A percentile compares a stretch with the other conserved stretches of the same genome.
phyloP scores from a whole-genome alignment of 2,329 filamentous ascomycete genomes.

The Fusarium sp. region DNA sequence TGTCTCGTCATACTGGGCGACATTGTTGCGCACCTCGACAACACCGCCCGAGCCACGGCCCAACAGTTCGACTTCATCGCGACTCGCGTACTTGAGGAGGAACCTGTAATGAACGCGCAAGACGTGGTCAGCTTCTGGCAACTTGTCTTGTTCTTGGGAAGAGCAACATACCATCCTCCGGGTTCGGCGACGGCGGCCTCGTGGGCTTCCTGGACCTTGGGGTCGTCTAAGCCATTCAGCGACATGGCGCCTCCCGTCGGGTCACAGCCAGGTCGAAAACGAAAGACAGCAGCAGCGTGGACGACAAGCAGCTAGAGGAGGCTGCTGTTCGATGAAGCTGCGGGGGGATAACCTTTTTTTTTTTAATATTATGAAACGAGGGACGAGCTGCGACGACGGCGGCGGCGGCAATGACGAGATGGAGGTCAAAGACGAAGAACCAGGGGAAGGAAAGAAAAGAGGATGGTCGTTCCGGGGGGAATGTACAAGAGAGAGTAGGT shows the following conservation, averaged over 20 bases:
- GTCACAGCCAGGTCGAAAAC: slow-evolving; percentile 24
- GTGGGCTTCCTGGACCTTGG: slow-evolving; percentile 85
- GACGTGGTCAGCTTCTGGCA: slow-evolving; percentile 2
- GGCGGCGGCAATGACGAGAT: slow-evolving; percentile 2
- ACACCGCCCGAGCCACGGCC: slow-evolving; percentile 84
- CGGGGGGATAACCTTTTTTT: slow-evolving; percentile 2
- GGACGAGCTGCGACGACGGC: slow-evolving; percentile 6
- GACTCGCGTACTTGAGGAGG: slow-evolving; percentile 87
- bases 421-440: slow-evolving; percentile 8
- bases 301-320: slow-evolving; percentile 7
- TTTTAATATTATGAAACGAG: slow-evolving; percentile 19
- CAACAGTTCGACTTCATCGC: slow-evolving; percentile 88
- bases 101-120: slow-evolving; percentile 72
- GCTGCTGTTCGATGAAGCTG: background rate
- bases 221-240: slow-evolving; percentile 91
- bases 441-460: slow-evolving; percentile 27
- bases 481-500: slow-evolving; percentile 28
- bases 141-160: background rate
- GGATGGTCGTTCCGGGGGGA: slow-evolving; percentile 35
- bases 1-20: slow-evolving; percentile 82
- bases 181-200: slow-evolving; percentile 82
- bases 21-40: slow-evolving; percentile 81
- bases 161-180: slow-evolving; percentile 85
- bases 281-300: background rate
- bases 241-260: slow-evolving; percentile 73